phyloP scores from a whole-genome alignment of 106 monocot genomes.

The Allium cepa region DNA sequence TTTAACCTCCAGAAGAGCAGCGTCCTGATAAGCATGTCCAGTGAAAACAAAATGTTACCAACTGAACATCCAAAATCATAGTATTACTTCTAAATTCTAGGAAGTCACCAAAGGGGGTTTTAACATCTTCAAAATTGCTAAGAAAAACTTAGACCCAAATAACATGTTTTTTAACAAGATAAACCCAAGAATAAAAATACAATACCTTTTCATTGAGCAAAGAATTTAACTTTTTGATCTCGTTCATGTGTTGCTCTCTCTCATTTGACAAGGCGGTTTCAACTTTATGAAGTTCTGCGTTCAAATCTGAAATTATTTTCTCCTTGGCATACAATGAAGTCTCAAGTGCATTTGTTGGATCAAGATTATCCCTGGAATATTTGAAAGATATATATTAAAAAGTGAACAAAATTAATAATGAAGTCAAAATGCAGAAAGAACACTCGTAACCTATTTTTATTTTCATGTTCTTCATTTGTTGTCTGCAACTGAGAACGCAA shows the following conservation, averaged over 20 bases:
- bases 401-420: not conserved
- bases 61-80: not conserved
- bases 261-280: constrained; percentile 72
- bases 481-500: constrained; percentile 78
- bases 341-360: constrained; percentile 61
- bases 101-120: not conserved
- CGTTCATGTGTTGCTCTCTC: constrained; percentile 72
- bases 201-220: constrained; percentile 82
- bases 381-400: not conserved
- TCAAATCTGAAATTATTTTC: constrained; percentile 90
- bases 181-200: not conserved
- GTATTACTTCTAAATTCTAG: not conserved
- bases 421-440: not conserved
- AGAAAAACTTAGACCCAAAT: not conserved
- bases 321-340: constrained; percentile 94
- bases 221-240: constrained; percentile 75
- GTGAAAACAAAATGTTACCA: not conserved
- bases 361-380: constrained; percentile 64
- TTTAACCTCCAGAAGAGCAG: constrained; percentile 44
- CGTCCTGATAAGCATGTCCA: constrained; percentile 39
- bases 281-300: constrained; percentile 80
- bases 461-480: constrained; percentile 62
- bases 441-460: constrained; percentile 39
- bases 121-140: not conserved
- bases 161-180: no score